Evolutionary conservation across 768 basidiomycete species (phyloP).

Genomic region (Xerocomus spinulosus): DNA sequence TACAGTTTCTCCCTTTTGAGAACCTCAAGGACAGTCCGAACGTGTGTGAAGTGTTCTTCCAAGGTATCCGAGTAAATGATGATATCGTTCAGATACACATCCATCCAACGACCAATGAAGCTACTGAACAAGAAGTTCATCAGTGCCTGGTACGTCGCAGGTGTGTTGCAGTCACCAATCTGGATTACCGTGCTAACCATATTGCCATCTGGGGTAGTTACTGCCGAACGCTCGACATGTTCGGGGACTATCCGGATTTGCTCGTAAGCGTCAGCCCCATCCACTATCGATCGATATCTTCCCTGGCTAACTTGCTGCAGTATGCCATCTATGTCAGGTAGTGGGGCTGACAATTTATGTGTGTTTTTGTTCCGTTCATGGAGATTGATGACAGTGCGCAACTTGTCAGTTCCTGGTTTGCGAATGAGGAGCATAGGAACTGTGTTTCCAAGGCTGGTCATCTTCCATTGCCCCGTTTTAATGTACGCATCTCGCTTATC

Average conservation of each 20-base stretch:
- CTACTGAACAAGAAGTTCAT: conserved; percentile 6
- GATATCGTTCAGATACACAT: conserved; percentile 8
- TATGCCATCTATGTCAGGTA: conserved; percentile 18
- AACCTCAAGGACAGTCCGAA: conserved; percentile 31
- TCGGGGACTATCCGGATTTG: conserved; percentile 8
- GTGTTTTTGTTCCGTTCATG: conserved; percentile 16
- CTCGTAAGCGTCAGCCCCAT: conserved; percentile 20
- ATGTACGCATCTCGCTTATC: neutral
- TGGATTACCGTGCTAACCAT: conserved; percentile 25
- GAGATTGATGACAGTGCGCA: neutral
- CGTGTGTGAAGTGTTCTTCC: conserved; percentile 29
- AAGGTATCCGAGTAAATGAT: conserved; percentile 9
- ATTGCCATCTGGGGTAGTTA: conserved; percentile 36
- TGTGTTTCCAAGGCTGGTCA: neutral
- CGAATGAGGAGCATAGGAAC: conserved; percentile 3
- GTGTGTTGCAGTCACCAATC: conserved; percentile 35
- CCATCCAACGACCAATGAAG: neutral
- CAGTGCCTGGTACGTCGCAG: conserved; percentile 38
- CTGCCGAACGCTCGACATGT: conserved; percentile 24
- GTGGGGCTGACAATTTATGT: conserved; percentile 8
- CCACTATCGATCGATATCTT: neutral
- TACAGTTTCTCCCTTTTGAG: conserved; percentile 34
- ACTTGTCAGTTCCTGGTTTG: neutral
- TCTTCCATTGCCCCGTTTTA: neutral
- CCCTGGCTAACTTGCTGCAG: neutral